Base-by-base conservation (phyloP, 495 filamentous ascomycete genomes). In the Niebla homalea region DNA sequence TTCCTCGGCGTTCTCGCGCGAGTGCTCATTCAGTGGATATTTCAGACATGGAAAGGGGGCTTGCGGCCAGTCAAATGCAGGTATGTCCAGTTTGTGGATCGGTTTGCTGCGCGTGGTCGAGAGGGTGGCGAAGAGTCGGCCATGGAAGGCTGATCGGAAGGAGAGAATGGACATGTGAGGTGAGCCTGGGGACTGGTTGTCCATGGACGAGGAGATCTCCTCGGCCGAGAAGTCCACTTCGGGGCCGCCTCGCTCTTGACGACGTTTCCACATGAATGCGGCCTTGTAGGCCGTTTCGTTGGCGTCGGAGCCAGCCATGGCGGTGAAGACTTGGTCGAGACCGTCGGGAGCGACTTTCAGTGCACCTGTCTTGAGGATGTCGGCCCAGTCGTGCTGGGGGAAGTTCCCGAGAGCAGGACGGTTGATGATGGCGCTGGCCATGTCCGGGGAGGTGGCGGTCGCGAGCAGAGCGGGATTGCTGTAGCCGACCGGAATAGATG, bases 221-320 rank as follows among this genome's bases (percentile, higher is more conserved):
- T 87, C 81, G 29, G 79, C 72, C 18, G 86, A 83, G 70, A 97
- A 97, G 55, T 89, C 87, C 25, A 85, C 84, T 42, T 82, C 61
- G 50, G 75, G 64, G 21, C 89, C 89, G 57, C 92, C 92, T 55
- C 92, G 85, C 69, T 95, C 80, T 39, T 81, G 77, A 63, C 89
- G 87, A 20, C 89, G 83, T 54, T 84, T 83, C 79, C 85, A 98
- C 83, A 98, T 98, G 74, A 97, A 97, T 49, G 92, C 92, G 36
- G 92, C 92, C 68, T 98, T 98, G 76, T 89, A 99, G 45, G 93
- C 93, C n/a, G 87, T 88, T 68, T 99, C 93, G 72, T 96, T 97
- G 66, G 92, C 93, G 62, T 98, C 92, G 8, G 88, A 94, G 56
- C 92, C 92, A 46, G 90, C 80, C 79, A 89, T 87, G 57, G 84